Base-by-base conservation (phyloP, 306 rosid genomes). In the Pachyrhizus erosus region DNA sequence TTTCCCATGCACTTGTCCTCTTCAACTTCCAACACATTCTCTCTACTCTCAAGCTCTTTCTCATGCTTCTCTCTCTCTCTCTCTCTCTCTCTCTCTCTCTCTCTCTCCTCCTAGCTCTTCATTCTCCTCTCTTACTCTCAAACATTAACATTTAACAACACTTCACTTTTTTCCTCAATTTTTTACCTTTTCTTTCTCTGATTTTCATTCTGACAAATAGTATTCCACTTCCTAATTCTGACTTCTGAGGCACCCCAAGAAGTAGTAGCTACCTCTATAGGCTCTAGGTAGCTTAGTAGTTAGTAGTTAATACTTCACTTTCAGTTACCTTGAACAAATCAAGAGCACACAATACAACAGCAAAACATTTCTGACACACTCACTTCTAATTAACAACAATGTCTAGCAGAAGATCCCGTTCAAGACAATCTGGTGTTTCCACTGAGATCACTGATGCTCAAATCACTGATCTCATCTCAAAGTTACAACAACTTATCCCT, bases 321-420 rank as follows among this genome's bases (percentile, higher is more conserved):
- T 66, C 57, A 10, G 17, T 17, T 33, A 31, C 24, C 70, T 52
- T 72, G 4, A 27, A 17, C 58, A 3, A 48, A 76, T 60, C 70
- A 24, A 60, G 15, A 57, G 7, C 57, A n/a, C 9, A 27, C 45
- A 48, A 8, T 26, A 24, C 78, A 71, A 70, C 68, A 70, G 1
- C 40, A n/a, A 43, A 73, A 68, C 24, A 74, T 84, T 79, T 84
- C 84, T 84, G 81, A 85, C 85, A 84, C 79, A 40, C 17, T 10
- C 5, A 34, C 9, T 75, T 2, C 10, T 42, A 42, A 42, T 42
- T 42, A 68, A 55, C 14, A 14, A 87, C 73, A 85, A 93, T 93
- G 99, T 93, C 99, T 2, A 84, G 81, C 89, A 91, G 99, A 90
- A 88, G 93, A 87, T 93, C 96, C 1, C 91, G 97, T 70, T 89